Percentiles rank a stretch among this genome's conserved stretches.
phyloP scores from a whole-genome alignment of 176 grass and related monocot species.

The Tuctoria greenei region DNA sequence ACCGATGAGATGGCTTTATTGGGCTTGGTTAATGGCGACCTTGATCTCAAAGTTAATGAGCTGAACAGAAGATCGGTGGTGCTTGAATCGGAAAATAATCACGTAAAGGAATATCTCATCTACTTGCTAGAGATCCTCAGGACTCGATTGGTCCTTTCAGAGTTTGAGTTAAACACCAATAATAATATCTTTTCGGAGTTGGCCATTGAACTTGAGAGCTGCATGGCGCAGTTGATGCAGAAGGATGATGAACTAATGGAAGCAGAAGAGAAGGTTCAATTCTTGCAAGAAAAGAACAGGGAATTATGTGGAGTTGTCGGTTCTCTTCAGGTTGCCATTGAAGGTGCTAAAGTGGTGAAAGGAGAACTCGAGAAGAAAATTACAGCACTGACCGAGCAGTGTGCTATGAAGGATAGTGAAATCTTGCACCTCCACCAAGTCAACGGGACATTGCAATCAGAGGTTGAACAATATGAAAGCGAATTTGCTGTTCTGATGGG shows the following conservation, averaged over 20 bases:
- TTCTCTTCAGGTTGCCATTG: slow-evolving; percentile 57
- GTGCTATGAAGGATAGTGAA: slow-evolving; percentile 41
- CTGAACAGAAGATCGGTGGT: slow-evolving; percentile 43
- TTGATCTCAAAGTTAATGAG: slow-evolving; percentile 38
- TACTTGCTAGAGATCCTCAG: slow-evolving; percentile 63
- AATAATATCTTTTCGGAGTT: slow-evolving; percentile 55
- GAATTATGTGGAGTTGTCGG: slow-evolving; percentile 52
- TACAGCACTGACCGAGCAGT: slow-evolving; percentile 30
- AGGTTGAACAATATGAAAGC: slow-evolving; percentile 55
- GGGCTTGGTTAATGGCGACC: slow-evolving; percentile 51
- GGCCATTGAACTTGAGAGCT: slow-evolving; percentile 47
- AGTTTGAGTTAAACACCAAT: slow-evolving; percentile 62
- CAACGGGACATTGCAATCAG: slow-evolving; percentile 44
- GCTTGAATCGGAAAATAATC: slow-evolving; percentile 64
- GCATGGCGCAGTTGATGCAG: slow-evolving; percentile 39
- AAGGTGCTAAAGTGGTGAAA: slow-evolving; percentile 56
- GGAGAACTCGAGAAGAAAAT: slow-evolving; percentile 62
- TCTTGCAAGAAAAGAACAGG: slow-evolving; percentile 49
- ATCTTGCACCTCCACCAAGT: slow-evolving; percentile 44
- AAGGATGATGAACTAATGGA: slow-evolving; percentile 56
- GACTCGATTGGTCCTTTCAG: slow-evolving; percentile 58
- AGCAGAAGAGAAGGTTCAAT: slow-evolving; percentile 56
- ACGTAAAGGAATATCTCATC: slow-evolving; percentile 50
- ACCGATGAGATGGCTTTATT: slow-evolving; percentile 67
- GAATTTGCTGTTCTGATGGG: slow-evolving; percentile 53